These are phyloP conservation scores for Cladobotryum mycophilum DNA, from an alignment of 2,329 filamentous ascomycete genomes.

Conservation along the genomic window DNA sequence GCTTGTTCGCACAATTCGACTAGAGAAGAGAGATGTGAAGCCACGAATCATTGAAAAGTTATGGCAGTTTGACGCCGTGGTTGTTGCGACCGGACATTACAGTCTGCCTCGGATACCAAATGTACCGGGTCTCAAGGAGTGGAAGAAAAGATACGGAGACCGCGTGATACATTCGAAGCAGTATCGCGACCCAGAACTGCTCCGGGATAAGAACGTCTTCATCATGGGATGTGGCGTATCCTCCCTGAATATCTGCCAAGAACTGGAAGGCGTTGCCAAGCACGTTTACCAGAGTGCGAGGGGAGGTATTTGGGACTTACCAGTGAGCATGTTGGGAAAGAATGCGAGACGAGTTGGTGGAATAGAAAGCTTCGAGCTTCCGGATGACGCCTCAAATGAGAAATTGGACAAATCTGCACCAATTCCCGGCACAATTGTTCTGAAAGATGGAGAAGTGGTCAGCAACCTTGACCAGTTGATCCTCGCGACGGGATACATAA, in stretches of 20 bases:
- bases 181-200: not conserved
- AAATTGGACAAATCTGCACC: not conserved
- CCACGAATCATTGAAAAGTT: not conserved
- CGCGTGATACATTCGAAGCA: not conserved
- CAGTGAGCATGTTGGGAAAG: not conserved
- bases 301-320: not conserved
- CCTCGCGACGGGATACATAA: not conserved
- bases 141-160: not conserved
- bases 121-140: not conserved
- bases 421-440: not conserved
- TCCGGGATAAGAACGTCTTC: not conserved
- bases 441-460: not conserved
- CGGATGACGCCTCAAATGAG: not conserved
- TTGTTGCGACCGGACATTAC: not conserved
- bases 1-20: not conserved
- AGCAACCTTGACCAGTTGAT: not conserved
- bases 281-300: not conserved
- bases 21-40: not conserved
- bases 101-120: not conserved
- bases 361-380: not conserved
- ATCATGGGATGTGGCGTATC: not conserved
- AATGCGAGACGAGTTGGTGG: not conserved
- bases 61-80: not conserved
- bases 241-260: not conserved
- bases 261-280: not conserved